phyloP scores from a whole-genome alignment of 192 early-diverging fungal species.

The Entophlyctis luteolus region DNA sequence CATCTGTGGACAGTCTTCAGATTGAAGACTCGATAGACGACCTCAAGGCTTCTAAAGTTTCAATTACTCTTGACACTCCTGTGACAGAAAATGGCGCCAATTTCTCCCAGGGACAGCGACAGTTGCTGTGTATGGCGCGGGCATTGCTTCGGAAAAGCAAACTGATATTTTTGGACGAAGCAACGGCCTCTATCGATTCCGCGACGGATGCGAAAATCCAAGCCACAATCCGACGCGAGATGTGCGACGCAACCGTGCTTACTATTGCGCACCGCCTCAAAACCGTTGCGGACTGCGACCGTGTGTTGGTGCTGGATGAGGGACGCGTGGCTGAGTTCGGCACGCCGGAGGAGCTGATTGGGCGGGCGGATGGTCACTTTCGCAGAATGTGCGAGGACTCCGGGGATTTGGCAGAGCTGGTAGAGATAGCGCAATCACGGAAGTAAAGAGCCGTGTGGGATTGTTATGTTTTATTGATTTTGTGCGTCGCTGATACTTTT shows the following conservation, averaged over 20 bases:
- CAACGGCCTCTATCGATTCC: slow-evolving; percentile 23
- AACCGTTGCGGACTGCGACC: slow-evolving; percentile 46
- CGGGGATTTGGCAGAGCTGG: slow-evolving; percentile 69
- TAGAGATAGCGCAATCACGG: slow-evolving; percentile 46
- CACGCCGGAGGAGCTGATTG: slow-evolving; percentile 66
- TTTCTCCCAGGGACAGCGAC: slow-evolving; percentile 37
- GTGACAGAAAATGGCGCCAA: slow-evolving; percentile 38
- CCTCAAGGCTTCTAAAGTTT: neutral
- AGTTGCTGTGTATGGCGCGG: slow-evolving; percentile 48
- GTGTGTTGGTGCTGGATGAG: slow-evolving; percentile 73
- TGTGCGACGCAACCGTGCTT: slow-evolving; percentile 33
- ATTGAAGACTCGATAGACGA: neutral
- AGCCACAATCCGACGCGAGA: slow-evolving; percentile 34
- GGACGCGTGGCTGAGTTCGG: slow-evolving; percentile 81
- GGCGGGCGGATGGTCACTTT: slow-evolving; percentile 58
- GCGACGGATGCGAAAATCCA: slow-evolving; percentile 37
- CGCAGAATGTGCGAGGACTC: slow-evolving; percentile 76
- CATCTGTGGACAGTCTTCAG: neutral
- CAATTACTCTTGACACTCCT: slow-evolving; percentile 14
- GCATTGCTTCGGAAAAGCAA: slow-evolving; percentile 39
- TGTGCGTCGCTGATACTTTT: no score
- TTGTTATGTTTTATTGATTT: no score
- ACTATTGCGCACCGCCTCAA: slow-evolving; percentile 35
- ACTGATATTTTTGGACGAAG: slow-evolving; percentile 45
- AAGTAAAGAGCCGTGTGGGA: neutral